These are phyloP conservation scores for Diaporthe destruens DNA, from an alignment of 2,329 filamentous ascomycete species.

Conservation along the genomic window DNA sequence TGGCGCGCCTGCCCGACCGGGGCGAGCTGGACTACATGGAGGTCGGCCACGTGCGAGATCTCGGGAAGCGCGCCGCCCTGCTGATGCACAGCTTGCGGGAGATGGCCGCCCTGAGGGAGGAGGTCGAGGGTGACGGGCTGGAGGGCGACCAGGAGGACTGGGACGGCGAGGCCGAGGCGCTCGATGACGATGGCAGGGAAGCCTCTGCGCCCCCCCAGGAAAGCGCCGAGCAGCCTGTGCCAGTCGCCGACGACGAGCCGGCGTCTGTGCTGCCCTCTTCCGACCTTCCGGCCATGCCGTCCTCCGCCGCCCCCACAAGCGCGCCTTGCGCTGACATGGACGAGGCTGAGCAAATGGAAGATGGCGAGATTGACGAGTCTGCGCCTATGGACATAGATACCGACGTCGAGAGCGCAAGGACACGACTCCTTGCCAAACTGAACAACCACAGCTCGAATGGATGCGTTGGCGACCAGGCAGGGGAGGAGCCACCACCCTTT, in stretches of 20 bases:
- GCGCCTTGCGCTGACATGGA: conserved; percentile 44
- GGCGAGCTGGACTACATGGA: conserved; percentile 83
- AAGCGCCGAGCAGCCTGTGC: background rate
- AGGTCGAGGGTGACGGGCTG: conserved; percentile 58
- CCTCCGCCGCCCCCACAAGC: conserved; percentile 50
- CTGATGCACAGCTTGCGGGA: conserved; percentile 68
- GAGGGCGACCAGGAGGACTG: conserved; percentile 55
- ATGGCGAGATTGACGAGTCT: conserved; percentile 54
- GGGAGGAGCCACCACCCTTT: conserved; percentile 47
- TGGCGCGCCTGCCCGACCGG: conserved; percentile 79
- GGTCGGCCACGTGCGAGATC: conserved; percentile 80
- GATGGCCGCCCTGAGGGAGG: conserved; percentile 62
- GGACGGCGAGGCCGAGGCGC: conserved; percentile 54
- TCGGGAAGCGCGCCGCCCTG: conserved; percentile 81
- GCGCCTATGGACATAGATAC: conserved; percentile 46
- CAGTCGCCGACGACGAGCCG: conserved; percentile 18
- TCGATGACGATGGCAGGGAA: conserved; percentile 49
- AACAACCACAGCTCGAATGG: conserved; percentile 44
- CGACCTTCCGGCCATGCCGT: conserved; percentile 2
- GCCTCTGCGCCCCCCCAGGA: conserved; percentile 17
- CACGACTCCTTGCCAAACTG: conserved; percentile 61
- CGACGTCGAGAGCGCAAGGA: conserved; percentile 62
- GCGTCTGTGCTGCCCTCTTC: conserved; percentile 18
- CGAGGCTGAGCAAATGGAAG: conserved; percentile 50
- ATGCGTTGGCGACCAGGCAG: conserved; percentile 46